Evolutionary conservation across 2,329 filamentous ascomycete genomes (phyloP), one percentile per base, ranked within the genome.

Genomic region (Beauveria australis): DNA sequence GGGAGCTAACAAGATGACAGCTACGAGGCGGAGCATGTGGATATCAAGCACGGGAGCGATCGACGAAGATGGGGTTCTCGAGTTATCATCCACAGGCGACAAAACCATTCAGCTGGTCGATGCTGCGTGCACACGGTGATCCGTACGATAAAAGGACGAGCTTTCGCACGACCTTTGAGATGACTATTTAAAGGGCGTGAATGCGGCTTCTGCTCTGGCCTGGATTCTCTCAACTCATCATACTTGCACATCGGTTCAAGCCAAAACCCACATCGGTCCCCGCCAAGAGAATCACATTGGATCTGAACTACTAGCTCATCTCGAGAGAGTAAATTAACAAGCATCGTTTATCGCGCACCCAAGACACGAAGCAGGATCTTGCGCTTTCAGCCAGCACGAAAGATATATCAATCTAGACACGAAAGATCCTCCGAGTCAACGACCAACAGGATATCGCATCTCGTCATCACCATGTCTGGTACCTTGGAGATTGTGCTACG

Each of bases 401-500:
- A 37, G 33, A 37, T 16, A 37, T 16, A 37, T 12, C 33, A 14
- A 37, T 41, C 33, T 14, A 8, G 19, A 28, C 22, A 14, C 9
- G 37, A 48, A 43, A 18, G 18, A 18, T 44, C 7, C 10, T 5
- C 26, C n/a, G 14, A 8, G 19, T 14, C 26, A 37, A 47, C 43
- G 10, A 47, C 18, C 24, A 30, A 56, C 53, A 47, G 1, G 26
- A n/a, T 37, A 56, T 46, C 18, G 22, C 52, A 41, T 19, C 37
- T n/a, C 37, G 6, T 9, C 24, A 33, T 24, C 24, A 53, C 24
- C 54, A 63, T 52, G 58, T 64, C 66, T 60, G 63, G 62, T n/a
- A 60, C 81, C 9, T 75, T 90, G 51, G 76, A 82, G 56, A 79
- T 91, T 62, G 79, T 81, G 12, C 73, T 92, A 22, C 76, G 81